phyloP scores from a whole-genome alignment of 2,329 filamentous ascomycete species.

The Venturia pyrina region DNA sequence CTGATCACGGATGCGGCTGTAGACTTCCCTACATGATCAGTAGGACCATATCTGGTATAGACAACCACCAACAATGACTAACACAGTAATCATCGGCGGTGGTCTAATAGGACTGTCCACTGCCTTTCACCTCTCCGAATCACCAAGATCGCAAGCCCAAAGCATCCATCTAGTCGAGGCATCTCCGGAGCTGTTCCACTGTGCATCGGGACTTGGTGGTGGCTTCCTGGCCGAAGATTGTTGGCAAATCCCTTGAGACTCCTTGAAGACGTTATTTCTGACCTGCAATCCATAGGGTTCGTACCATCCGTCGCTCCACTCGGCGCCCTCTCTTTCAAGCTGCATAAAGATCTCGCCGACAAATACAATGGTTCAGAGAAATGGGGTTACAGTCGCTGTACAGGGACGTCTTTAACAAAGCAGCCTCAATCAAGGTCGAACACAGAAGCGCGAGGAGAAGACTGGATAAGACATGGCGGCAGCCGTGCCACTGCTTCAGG shows the following conservation, averaged over 20 bases:
- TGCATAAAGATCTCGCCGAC: constrained; percentile 56
- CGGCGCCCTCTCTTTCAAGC: constrained; percentile 56
- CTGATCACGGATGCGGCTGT: no score
- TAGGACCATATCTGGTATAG: background rate
- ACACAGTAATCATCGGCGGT: constrained; percentile 31
- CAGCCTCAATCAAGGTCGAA: constrained; percentile 26
- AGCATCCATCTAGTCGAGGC: constrained; percentile 50
- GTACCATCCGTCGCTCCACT: constrained; percentile 45
- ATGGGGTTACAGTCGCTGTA: constrained; percentile 52
- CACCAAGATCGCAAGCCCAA: constrained; percentile 25
- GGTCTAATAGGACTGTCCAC: constrained; percentile 35
- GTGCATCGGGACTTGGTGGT: constrained; percentile 63
- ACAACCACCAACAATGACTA: background rate
- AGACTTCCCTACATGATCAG: no score
- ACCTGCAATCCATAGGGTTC: constrained; percentile 37
- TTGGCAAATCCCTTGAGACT: constrained; percentile 15
- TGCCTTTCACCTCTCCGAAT: constrained; percentile 53
- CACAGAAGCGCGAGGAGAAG: constrained; percentile 37
- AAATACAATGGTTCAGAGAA: constrained; percentile 45
- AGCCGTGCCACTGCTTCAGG: constrained; percentile 45
- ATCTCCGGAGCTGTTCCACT: constrained; percentile 54
- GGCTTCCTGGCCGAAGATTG: constrained; percentile 68
- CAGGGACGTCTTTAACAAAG: constrained; percentile 45
- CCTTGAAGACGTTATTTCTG: background rate
- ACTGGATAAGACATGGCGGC: constrained; percentile 57